Evolutionary conservation across 1,284 basidiomycete species (phyloP).

Genomic region (Rhodotorula sp.): DNA sequence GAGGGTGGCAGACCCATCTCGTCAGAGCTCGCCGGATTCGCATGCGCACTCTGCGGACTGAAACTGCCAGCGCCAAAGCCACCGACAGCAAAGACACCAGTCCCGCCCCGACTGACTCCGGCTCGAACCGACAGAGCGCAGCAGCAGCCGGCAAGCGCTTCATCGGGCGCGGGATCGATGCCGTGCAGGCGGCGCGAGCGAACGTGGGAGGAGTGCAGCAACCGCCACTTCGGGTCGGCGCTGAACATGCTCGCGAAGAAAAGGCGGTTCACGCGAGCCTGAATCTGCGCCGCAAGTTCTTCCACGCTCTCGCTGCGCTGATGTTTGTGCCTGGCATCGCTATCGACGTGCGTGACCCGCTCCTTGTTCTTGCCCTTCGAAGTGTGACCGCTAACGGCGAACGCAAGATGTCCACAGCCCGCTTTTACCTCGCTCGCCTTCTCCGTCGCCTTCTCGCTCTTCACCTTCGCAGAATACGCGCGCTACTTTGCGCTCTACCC

Average conservation of each 20-base stretch:
- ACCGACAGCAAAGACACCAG: not conserved
- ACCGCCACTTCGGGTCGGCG: constrained; percentile 26
- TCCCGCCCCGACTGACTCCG: not conserved
- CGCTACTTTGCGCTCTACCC: constrained; percentile 98
- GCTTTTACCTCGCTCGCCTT: constrained; percentile 94
- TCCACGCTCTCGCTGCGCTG: constrained; percentile 89
- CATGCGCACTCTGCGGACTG: not conserved
- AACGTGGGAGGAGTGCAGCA: not conserved
- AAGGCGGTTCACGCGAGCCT: constrained; percentile 59
- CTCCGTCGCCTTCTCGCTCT: constrained; percentile 85
- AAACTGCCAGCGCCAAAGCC: too few relatives aligned
- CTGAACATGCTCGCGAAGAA: constrained; percentile 39
- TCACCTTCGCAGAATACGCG: constrained; percentile 93
- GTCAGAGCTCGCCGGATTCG: constrained; percentile 67
- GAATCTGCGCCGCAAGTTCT: constrained; percentile 95
- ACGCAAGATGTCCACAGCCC: constrained; percentile 58
- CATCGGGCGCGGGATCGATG: constrained; percentile 8
- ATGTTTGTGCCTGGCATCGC: constrained; percentile 95
- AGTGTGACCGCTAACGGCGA: not conserved
- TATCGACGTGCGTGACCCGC: constrained; percentile 69
- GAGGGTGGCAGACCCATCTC: constrained; percentile 87
- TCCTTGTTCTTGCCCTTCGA: not conserved
- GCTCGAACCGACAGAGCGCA: not conserved
- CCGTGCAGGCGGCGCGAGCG: constrained; percentile 1
- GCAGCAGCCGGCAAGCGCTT: constrained; percentile 18